Conservation (phyloP, 495 filamentous ascomycete genomes). For the Thozetella sp. region DNA sequence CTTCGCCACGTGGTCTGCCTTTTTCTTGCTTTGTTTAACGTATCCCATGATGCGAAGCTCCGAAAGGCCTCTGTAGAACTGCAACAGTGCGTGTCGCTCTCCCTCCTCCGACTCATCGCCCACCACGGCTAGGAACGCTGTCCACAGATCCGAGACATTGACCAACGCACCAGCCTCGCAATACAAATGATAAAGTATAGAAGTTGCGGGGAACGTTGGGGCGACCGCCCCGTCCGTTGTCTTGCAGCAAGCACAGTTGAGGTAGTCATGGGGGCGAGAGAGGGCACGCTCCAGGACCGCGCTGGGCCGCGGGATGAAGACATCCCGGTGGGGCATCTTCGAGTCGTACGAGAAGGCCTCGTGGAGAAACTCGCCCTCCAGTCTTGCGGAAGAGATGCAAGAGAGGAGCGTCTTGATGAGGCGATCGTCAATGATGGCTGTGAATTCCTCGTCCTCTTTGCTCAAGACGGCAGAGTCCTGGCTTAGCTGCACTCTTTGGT, state of each 20-base stretch:
- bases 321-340: slow-evolving; percentile 75
- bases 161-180: slow-evolving; percentile 85
- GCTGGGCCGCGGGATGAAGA: slow-evolving; percentile 78
- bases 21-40: slow-evolving; percentile 87
- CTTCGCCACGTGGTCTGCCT: slow-evolving; percentile 88
- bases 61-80: slow-evolving; percentile 82
- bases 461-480: slow-evolving; percentile 76
- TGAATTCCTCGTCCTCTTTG: slow-evolving; percentile 75
- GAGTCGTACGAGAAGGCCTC: slow-evolving; percentile 87
- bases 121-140: slow-evolving; percentile 78
- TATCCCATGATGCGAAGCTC: slow-evolving; percentile 85
- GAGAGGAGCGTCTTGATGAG: slow-evolving; percentile 35
- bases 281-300: slow-evolving; percentile 81
- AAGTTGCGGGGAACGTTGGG: slow-evolving; percentile 71
- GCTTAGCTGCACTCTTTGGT: slow-evolving; percentile 84
- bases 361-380: slow-evolving; percentile 68
- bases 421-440: slow-evolving; percentile 61
- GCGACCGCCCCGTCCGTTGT: slow-evolving; percentile 46
- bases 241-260: slow-evolving; percentile 72
- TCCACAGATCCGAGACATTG: slow-evolving; percentile 89
- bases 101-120: slow-evolving; percentile 55
- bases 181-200: slow-evolving; percentile 89
- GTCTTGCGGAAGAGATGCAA: slow-evolving; percentile 55
- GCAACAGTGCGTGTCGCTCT: slow-evolving; percentile 58
- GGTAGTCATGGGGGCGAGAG: slow-evolving; percentile 80